Conservation (phyloP, 805 yeast genomes). For the Komagataella mondaviorum region DNA sequence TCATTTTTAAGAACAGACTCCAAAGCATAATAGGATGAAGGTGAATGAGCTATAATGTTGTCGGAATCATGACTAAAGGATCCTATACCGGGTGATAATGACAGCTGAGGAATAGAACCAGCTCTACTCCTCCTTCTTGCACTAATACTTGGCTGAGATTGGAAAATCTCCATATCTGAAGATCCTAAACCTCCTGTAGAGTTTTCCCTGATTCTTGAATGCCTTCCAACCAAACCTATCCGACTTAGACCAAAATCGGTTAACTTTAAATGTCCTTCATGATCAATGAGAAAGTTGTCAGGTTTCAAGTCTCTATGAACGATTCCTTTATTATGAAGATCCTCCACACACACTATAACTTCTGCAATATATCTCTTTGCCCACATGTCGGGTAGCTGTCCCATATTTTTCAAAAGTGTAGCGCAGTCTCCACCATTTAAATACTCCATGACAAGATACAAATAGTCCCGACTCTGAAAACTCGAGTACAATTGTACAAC, state of each 20-base stretch:
- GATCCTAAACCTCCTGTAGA: neutral
- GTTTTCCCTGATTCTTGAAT: constrained; percentile 13
- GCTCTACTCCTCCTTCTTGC: constrained; percentile 27
- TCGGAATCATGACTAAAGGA: constrained; percentile 1
- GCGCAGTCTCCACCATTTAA: constrained; percentile 94
- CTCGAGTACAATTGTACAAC: constrained; percentile 83
- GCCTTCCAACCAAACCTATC: constrained; percentile 80
- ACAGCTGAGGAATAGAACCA: constrained; percentile 29
- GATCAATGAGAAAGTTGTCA: constrained; percentile 80
- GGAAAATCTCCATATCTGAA: neutral
- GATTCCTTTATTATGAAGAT: constrained; percentile 77
- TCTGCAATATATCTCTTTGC: constrained; percentile 77
- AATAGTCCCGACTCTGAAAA: constrained; percentile 77
- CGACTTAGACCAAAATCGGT: constrained; percentile 93
- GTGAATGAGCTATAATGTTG: constrained; percentile 1
- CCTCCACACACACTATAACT: constrained; percentile 80
- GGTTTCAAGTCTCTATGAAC: constrained; percentile 95
- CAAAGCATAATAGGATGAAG: neutral
- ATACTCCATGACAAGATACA: constrained; percentile 93
- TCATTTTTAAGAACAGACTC: neutral
- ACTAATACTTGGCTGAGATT: constrained; percentile 1
- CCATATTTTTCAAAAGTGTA: constrained; percentile 68
- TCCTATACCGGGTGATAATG: constrained; percentile 26
- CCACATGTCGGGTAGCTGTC: constrained; percentile 80
- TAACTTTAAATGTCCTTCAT: constrained; percentile 76